Evolutionary conservation across 2,329 filamentous ascomycete genomes (phyloP).

Genomic region (Beauveria rudraprayagi): DNA sequence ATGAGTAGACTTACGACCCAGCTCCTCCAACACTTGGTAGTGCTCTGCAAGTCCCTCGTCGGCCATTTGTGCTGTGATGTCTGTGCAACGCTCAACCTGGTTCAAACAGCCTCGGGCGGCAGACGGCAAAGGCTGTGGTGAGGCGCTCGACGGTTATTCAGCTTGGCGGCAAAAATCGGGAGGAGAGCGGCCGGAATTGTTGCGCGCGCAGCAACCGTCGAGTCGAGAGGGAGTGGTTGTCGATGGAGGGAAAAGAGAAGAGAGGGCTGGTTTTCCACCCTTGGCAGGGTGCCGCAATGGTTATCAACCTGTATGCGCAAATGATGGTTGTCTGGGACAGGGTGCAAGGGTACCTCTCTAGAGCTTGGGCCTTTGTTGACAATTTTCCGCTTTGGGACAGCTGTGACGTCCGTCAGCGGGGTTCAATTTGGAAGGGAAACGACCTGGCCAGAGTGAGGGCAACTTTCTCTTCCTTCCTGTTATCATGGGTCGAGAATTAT

Average conservation of each 20-base stretch:
- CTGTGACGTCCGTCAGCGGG: conserved; percentile 19
- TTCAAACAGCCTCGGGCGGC: not conserved
- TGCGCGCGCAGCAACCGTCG: conserved; percentile 8
- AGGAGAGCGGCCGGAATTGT: conserved; percentile 1
- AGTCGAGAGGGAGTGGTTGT: not conserved
- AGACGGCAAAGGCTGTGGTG: not conserved
- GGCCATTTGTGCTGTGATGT: conserved; percentile 36
- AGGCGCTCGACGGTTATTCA: conserved; percentile 9
- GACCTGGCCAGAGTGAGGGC: conserved; percentile 11
- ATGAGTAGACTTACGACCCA: conserved; percentile 64
- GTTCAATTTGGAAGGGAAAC: conserved; percentile 9
- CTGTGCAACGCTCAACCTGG: not conserved
- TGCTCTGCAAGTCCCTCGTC: conserved; percentile 67
- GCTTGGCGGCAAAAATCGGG: conserved; percentile 3
- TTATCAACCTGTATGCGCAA: conserved; percentile 14
- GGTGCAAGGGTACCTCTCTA: conserved; percentile 15
- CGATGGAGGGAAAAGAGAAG: conserved; percentile 2
- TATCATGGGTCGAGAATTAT: conserved; percentile 16
- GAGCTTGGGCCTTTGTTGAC: conserved; percentile 34
- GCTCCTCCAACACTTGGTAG: conserved; percentile 92
- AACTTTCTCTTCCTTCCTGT: conserved; percentile 14
- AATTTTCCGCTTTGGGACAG: conserved; percentile 30
- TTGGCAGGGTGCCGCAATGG: conserved; percentile 11
- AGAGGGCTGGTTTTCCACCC: not conserved
- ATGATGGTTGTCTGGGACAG: conserved; percentile 29